A percentile compares a stretch with the other conserved stretches of the same genome.
phyloP scores from a whole-genome alignment of 371 early-diverging fungal species.

The Circinella umbellata region DNA sequence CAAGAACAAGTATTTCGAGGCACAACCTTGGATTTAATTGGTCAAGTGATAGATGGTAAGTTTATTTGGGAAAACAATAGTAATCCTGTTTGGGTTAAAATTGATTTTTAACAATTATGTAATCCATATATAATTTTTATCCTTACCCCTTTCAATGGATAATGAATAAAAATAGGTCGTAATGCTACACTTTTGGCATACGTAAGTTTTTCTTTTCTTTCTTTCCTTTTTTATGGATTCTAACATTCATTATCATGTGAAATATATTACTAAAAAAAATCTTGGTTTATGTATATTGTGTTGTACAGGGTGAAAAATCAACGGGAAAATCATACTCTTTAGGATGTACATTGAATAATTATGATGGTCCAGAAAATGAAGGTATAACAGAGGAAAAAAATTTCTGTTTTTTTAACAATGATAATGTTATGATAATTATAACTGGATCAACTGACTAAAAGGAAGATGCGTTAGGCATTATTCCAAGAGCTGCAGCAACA shows the following conservation, averaged over 20 bases:
- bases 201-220: constrained; percentile 9
- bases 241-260: neutral
- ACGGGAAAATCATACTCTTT: constrained; percentile 99
- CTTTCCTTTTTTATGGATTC: no score
- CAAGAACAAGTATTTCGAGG: constrained; percentile 73
- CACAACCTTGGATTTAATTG: constrained; percentile 66
- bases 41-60: constrained; percentile 79
- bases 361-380: constrained; percentile 57
- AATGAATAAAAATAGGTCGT: constrained; percentile 3
- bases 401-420: neutral
- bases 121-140: neutral
- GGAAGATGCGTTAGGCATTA: constrained; percentile 67
- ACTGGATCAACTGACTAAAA: constrained; percentile 1
- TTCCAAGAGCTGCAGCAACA: constrained; percentile 85
- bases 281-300: neutral
- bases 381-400: constrained; percentile 25
- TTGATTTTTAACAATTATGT: no score
- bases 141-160: neutral
- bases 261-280: neutral
- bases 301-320: constrained; percentile 78
- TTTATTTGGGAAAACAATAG: neutral
- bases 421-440: neutral
- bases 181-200: constrained; percentile 17
- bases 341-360: constrained; percentile 67
- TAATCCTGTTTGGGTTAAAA: no score